Percentiles rank a stretch among this genome's conserved stretches.
These are phyloP conservation scores for Emmonsia crescens DNA, from an alignment of 2,329 filamentous ascomycete species.

Conservation along the genomic window DNA sequence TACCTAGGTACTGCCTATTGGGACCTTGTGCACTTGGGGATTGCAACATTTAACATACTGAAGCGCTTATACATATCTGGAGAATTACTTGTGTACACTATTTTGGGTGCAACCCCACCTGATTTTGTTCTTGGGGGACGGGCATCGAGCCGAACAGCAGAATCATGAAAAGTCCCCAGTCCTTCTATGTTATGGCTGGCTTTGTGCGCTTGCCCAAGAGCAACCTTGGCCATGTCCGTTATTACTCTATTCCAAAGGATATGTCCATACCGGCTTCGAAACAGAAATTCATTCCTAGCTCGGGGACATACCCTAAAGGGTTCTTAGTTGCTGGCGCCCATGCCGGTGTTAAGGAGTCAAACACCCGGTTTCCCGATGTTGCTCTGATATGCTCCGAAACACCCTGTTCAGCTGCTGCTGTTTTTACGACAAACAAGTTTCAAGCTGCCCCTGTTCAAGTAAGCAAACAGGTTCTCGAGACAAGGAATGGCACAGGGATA, in stretches of 20 bases:
- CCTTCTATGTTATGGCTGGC: neutral
- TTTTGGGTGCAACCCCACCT: neutral
- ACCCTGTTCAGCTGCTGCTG: constrained; percentile 77
- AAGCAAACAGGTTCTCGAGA: constrained; percentile 59
- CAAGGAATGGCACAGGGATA: constrained; percentile 57
- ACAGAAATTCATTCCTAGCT: constrained; percentile 77
- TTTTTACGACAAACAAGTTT: constrained; percentile 98
- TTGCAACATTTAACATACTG: neutral
- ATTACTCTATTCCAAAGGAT: constrained; percentile 37
- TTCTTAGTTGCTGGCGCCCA: constrained; percentile 80
- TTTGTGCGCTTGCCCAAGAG: constrained; percentile 1
- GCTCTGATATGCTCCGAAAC: constrained; percentile 77
- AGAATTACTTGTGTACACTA: neutral
- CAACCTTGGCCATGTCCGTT: constrained; percentile 25
- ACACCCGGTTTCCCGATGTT: constrained; percentile 83
- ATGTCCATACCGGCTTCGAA: constrained; percentile 62
- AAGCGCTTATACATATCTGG: neutral
- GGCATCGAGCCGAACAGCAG: neutral
- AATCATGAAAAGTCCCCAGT: neutral
- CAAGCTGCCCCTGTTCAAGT: constrained; percentile 91
- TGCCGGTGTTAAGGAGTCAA: constrained; percentile 86
- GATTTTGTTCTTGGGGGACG: neutral
- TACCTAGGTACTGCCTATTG: no score
- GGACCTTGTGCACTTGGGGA: neutral
- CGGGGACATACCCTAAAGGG: constrained; percentile 79